A percentile compares a stretch with the other conserved stretches of the same genome.
phyloP scores from a whole-genome alignment of 176 grass and related monocot genomes.

The Aegilops umbellulata region DNA sequence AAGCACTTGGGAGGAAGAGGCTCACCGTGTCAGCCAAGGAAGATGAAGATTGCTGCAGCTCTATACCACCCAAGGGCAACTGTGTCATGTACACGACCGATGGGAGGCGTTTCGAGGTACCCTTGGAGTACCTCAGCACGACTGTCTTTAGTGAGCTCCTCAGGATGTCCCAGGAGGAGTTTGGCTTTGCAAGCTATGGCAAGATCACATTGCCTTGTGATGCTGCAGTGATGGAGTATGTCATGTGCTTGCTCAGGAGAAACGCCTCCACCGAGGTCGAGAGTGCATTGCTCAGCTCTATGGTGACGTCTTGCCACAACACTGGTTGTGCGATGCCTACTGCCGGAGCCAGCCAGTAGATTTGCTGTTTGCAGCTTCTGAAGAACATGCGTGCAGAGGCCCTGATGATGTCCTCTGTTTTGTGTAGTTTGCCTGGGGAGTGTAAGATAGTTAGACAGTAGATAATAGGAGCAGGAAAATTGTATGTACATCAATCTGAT shows the following conservation, averaged over 20 bases:
- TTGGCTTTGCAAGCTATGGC: slow-evolving; percentile 25
- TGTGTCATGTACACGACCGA: slow-evolving; percentile 42
- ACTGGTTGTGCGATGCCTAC: background rate
- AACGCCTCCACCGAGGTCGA: slow-evolving; percentile 41
- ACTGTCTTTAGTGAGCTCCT: slow-evolving; percentile 43
- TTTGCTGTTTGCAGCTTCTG: slow-evolving; percentile 22
- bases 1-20: slow-evolving; percentile 19
- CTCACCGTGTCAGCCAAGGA: background rate
- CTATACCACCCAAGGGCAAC: slow-evolving; percentile 30
- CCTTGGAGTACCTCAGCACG: slow-evolving; percentile 35
- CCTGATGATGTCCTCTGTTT: background rate
- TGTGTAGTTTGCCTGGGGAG: background rate
- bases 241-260: slow-evolving; percentile 43
- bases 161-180: slow-evolving; percentile 54
- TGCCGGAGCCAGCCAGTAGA: background rate
- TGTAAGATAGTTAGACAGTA: background rate
- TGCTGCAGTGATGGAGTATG: slow-evolving; percentile 48
- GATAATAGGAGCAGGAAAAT: background rate
- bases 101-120: slow-evolving; percentile 49
- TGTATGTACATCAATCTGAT: background rate
- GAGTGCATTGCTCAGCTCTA: slow-evolving; percentile 40
- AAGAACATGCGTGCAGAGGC: background rate
- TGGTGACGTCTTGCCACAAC: slow-evolving; percentile 20
- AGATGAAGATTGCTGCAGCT: slow-evolving; percentile 7
- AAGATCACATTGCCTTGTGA: slow-evolving; percentile 56